Conservation (phyloP, 352 stramenopile genomes). For the Phytophthora chlamydospora region DNA sequence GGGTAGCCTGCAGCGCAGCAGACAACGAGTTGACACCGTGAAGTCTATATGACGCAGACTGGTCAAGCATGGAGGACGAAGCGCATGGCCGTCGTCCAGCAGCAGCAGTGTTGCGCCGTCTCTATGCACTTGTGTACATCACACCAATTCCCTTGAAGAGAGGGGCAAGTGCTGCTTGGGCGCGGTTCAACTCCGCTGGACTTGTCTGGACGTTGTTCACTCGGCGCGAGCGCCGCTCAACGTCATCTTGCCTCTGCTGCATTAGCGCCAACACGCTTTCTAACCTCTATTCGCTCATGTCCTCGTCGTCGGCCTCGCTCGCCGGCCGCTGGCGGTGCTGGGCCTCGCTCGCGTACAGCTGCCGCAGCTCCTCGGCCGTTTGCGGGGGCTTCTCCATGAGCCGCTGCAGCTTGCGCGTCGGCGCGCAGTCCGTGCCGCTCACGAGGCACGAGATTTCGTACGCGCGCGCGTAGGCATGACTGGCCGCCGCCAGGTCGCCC, state of each 20-base stretch:
- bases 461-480: conserved; percentile 57
- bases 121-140: neutral
- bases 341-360: conserved; percentile 58
- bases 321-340: conserved; percentile 38
- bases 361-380: conserved; percentile 60
- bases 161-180: conserved; percentile 5
- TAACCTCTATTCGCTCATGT: conserved; percentile 19
- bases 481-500: conserved; percentile 55
- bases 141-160: conserved; percentile 7
- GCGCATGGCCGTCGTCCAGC: too few relatives aligned
- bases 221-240: conserved; percentile 4
- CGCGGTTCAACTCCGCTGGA: conserved; percentile 30
- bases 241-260: conserved; percentile 1
- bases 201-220: conserved; percentile 35
- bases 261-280: neutral
- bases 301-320: conserved; percentile 39
- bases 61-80: too few relatives aligned
- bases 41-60: too few relatives aligned
- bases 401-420: conserved; percentile 63
- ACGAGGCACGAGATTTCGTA: conserved; percentile 68
- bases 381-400: conserved; percentile 72
- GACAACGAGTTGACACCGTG: too few relatives aligned
- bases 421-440: conserved; percentile 62
- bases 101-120: neutral
- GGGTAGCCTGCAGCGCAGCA: too few relatives aligned